Evolutionary conservation across 140 eudicot genomes (phyloP), one percentile per base, ranked within the genome.

Genomic region (Stevia rebaudiana): DNA sequence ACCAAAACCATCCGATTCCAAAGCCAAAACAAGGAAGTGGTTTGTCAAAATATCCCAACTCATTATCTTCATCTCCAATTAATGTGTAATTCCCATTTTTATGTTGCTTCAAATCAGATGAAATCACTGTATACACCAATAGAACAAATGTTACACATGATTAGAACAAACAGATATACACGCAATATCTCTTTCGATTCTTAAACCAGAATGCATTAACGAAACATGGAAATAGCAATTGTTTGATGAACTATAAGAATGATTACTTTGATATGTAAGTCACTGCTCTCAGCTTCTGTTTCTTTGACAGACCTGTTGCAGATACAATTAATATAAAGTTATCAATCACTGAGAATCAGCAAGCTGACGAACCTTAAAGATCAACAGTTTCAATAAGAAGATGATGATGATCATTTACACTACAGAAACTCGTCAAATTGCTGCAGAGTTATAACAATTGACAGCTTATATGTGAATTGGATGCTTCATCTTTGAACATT

Each of bases 1-100:
- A 89, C 95, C 85, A 89, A 59, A 79, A 89, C 97, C 97, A 89
- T 63, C 97, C 97, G 12, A 89, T 77, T 72, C 97, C 97, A 77
- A 87, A 89, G 30, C 95, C 97, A 79, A 70, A 86, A 82, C 89
- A 89, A 37, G 95, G 92, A 47, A 86, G 88, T 30, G 92, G 94
- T 70, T 81, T 74, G 73, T 89, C 97, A 64, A 79, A 81, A 19
- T 71, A 25, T 36, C 95, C 89, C 53, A 80, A 65, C 68, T 52
- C 84, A 39, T 74, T 73, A 71, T 61, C 79, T 68, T 86, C 74
- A 53, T 86, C 95, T 76, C 61, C 80, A 41, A 81, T 72, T 47
- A 77, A 80, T 30, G 69, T 75, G 73, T 86, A 83, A 43, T 63
- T 72, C 56, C 79, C 92, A 28, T 55, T 74, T 30, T 55, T 73